Conservation (phyloP, 2,329 filamentous ascomycete species). For the Fusarium torulosum region DNA sequence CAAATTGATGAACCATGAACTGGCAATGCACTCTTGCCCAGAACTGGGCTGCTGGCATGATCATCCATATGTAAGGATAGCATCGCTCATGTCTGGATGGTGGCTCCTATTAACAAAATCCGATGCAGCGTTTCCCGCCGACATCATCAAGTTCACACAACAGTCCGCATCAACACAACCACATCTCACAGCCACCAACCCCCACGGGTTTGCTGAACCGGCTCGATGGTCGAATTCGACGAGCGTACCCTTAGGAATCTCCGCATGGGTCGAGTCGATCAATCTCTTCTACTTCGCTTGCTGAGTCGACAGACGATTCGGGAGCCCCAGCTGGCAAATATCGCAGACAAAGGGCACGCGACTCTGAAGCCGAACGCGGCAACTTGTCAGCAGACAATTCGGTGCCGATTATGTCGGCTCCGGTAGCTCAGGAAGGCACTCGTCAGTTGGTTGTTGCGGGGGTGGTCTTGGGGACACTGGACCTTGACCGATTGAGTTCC, state of each 20-base stretch:
- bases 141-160: slow-evolving; percentile 24
- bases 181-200: slow-evolving; percentile 45
- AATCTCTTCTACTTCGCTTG: slow-evolving; percentile 28
- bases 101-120: slow-evolving; percentile 2
- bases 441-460: slow-evolving; percentile 48
- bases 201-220: slow-evolving; percentile 45
- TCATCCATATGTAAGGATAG: slow-evolving; percentile 6
- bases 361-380: slow-evolving; percentile 45
- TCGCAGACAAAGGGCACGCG: slow-evolving; percentile 50
- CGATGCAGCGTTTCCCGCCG: slow-evolving; percentile 25
- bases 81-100: neutral
- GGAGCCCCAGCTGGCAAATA: slow-evolving; percentile 46
- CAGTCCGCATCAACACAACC: slow-evolving; percentile 31
- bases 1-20: slow-evolving; percentile 9
- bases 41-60: slow-evolving; percentile 17
- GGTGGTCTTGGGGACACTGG: slow-evolving; percentile 47
- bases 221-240: slow-evolving; percentile 43
- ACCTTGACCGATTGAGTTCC: slow-evolving; percentile 52
- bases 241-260: slow-evolving; percentile 46
- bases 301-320: slow-evolving; percentile 13
- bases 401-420: slow-evolving; percentile 37
- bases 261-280: slow-evolving; percentile 36
- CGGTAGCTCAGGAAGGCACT: slow-evolving; percentile 38
- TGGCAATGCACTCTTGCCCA: slow-evolving; percentile 36
- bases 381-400: slow-evolving; percentile 42